Base-by-base conservation (phyloP, 306 rosid species). In the Vicia sativa region DNA sequence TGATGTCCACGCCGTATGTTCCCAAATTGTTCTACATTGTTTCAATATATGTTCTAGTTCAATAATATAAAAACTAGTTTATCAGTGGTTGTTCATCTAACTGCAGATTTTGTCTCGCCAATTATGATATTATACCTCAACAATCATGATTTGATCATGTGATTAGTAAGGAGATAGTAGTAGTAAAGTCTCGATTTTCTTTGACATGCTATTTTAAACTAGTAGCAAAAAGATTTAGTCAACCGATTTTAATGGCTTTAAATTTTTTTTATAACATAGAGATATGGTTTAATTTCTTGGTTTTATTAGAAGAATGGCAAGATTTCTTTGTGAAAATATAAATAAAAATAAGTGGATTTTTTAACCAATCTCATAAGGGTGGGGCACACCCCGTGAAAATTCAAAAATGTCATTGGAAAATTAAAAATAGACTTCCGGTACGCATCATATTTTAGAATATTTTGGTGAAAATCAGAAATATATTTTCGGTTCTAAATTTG, bases 1-100 rank as follows among this genome's bases (percentile, higher is more conserved):
- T 66, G 64, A 66, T 68, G 76, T 71, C 70, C 82, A 83, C 81
- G 82, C 85, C 72, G 73, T 74, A 69, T 83, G 90, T 87, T 82
- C 73, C 92, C 89, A 78, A 81, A 80, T 74, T 65, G 70, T 72
- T 71, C 68, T 75, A 79, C 88, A 77, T 60, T 68, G 86, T 77
- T 79, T 61, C 67, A 39, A 16, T 73, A 78, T 74, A 74, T 67
- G 38, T 78, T 81, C 54, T 46, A 39, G 50, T 78, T 76, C 64
- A 38, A 15, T 45, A 43, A 44, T 67, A 75, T 70, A 72, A 53
- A 73, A 77, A 6, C 16, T 7, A 44, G 67, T 70, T 44, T 45
- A 62, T 45, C 72, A 62, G 58, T 67, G 60, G 80, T 83, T 78
- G 83, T 73, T 86, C 76, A 74, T 78, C 89, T 71, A 78, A 83